A percentile compares a stretch with the other conserved stretches of the same genome.
phyloP scores from a whole-genome alignment of 2,329 filamentous ascomycete species.

The Cladosporium velox region DNA sequence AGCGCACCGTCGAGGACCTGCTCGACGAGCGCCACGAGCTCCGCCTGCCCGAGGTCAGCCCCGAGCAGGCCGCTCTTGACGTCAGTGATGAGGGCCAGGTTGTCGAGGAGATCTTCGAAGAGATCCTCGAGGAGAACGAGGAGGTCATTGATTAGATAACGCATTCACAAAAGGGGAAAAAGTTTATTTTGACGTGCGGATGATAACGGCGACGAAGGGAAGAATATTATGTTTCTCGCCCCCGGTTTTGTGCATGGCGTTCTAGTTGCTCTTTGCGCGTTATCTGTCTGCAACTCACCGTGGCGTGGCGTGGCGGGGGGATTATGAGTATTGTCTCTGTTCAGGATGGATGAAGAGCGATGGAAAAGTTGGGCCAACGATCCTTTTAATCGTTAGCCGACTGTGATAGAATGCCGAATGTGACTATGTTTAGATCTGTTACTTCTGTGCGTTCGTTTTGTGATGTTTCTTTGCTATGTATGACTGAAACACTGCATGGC shows the following conservation, averaged over 20 bases:
- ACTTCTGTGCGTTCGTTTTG: neutral
- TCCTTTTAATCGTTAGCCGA: neutral
- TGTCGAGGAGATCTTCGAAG: conserved; percentile 79
- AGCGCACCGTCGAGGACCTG: conserved; percentile 70
- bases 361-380: neutral
- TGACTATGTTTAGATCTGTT: neutral
- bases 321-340: neutral
- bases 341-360: neutral
- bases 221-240: neutral
- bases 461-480: neutral
- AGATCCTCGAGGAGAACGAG: conserved; percentile 85
- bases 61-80: conserved; percentile 61
- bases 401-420: conserved; percentile 9
- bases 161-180: neutral
- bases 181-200: neutral
- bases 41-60: conserved; percentile 66
- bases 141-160: conserved; percentile 60
- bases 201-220: neutral
- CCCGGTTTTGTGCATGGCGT: conserved; percentile 1
- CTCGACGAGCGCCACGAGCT: conserved; percentile 68
- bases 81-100: conserved; percentile 55
- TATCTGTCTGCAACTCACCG: neutral
- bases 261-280: neutral
- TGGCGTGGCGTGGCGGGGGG: neutral
- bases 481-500: too few relatives aligned